phyloP scores from a whole-genome alignment of 2,329 filamentous ascomycete genomes.

The Penicillium sp. region DNA sequence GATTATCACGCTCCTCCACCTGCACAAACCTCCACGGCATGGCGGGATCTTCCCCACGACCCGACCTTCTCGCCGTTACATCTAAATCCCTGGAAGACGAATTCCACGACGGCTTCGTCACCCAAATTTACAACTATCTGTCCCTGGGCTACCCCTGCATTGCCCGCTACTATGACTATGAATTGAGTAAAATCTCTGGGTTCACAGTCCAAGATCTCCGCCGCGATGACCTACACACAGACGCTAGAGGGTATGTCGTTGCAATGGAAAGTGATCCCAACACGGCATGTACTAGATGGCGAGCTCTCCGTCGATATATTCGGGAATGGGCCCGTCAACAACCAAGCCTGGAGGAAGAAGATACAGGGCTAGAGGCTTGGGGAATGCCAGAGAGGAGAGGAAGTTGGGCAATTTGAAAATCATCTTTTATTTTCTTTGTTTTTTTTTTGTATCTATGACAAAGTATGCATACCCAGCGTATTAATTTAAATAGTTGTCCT shows the following conservation, averaged over 20 bases:
- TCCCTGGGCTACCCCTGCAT: slow-evolving; percentile 87
- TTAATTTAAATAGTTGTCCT: background rate
- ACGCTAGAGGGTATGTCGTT: slow-evolving; percentile 72
- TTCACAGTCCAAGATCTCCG: slow-evolving; percentile 68
- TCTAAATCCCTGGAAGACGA: slow-evolving; percentile 55
- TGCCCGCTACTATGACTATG: slow-evolving; percentile 77
- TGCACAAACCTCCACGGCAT: background rate
- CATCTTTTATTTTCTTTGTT: too few species aligned
- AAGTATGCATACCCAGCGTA: background rate
- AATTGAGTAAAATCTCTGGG: slow-evolving; percentile 76
- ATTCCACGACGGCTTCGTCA: slow-evolving; percentile 81
- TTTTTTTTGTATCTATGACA: background rate
- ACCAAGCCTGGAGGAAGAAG: slow-evolving; percentile 63
- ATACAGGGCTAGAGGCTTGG: slow-evolving; percentile 60
- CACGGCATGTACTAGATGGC: slow-evolving; percentile 69
- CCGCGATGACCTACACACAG: slow-evolving; percentile 64
- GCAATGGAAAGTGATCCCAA: slow-evolving; percentile 47
- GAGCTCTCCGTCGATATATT: slow-evolving; percentile 78
- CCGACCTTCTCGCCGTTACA: slow-evolving; percentile 1
- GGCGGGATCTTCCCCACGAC: background rate
- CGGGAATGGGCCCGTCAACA: slow-evolving; percentile 87
- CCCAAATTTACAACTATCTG: slow-evolving; percentile 95
- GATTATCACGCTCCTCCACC: background rate
- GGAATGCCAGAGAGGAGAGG: slow-evolving; percentile 58
- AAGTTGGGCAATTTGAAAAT: slow-evolving; percentile 66